Percentiles rank a stretch among this genome's conserved stretches.
These are phyloP conservation scores for Orbilia oligospora DNA, from an alignment of 2,329 filamentous ascomycete species.

Conservation along the genomic window DNA sequence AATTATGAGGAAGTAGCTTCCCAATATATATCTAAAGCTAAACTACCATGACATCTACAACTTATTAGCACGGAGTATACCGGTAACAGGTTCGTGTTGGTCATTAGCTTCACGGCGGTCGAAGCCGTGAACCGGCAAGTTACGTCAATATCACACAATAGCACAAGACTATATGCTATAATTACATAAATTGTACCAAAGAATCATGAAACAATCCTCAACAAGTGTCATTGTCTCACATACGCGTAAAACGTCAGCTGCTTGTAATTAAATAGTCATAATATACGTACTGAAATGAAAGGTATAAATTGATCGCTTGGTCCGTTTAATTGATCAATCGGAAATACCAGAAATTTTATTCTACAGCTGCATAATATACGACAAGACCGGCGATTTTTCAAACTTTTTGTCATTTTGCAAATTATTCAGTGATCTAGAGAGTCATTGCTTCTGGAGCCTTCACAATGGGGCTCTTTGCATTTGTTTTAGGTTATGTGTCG, in stretches of 20 bases:
- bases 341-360: too few relatives aligned
- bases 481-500: background rate
- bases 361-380: too few relatives aligned
- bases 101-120: too few relatives aligned
- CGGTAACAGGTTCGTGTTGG: too few relatives aligned
- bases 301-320: background rate
- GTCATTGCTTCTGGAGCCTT: background rate
- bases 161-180: background rate
- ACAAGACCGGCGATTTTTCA: too few relatives aligned
- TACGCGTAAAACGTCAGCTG: background rate
- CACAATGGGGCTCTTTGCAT: background rate
- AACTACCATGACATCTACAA: too few relatives aligned
- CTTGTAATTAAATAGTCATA: background rate
- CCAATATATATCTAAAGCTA: too few relatives aligned
- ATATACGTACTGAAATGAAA: background rate
- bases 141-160: slow-evolving; percentile 8
- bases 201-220: background rate
- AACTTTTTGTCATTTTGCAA: too few relatives aligned
- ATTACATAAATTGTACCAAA: background rate
- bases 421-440: too few relatives aligned
- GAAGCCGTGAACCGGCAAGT: slow-evolving; percentile 1
- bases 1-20: too few relatives aligned
- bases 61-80: too few relatives aligned
- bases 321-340: too few relatives aligned
- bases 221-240: background rate